Conservation (phyloP, 345 rosid species). For the Rhizophora mangle region DNA sequence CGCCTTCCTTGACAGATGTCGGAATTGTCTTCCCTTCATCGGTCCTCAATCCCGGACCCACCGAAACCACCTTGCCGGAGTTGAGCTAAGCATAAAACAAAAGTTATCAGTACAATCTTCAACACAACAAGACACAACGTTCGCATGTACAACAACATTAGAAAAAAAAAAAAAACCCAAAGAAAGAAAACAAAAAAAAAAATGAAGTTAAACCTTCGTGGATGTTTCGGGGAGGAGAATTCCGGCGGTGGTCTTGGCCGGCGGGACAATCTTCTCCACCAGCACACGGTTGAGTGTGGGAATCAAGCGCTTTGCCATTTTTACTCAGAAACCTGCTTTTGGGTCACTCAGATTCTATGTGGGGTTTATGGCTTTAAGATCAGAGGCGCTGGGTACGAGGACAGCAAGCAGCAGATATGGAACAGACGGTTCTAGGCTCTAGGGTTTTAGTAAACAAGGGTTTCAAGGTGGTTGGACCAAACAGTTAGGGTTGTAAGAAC, state of each 20-base stretch:
- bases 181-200: background rate
- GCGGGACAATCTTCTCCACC: conserved; percentile 73
- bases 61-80: conserved; percentile 75
- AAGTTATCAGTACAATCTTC: background rate
- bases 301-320: conserved; percentile 76
- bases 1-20: conserved; percentile 75
- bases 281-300: conserved; percentile 72
- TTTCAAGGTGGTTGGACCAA: background rate
- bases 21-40: conserved; percentile 57
- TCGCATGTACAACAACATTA: background rate
- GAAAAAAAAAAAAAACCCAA: background rate
- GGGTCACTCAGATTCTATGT: background rate
- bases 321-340: background rate
- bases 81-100: conserved; percentile 45
- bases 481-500: too few relatives aligned
- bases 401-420: background rate
- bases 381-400: background rate
- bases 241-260: conserved; percentile 72
- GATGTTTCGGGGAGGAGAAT: conserved; percentile 79
- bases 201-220: conserved; percentile 34
- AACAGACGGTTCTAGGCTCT: conserved; percentile 13
- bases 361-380: background rate
- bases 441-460: conserved; percentile 15
- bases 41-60: conserved; percentile 65
- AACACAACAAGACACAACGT: too few relatives aligned